Conservation (phyloP, 2,329 filamentous ascomycete species). For the Paecilomyces niveus region DNA sequence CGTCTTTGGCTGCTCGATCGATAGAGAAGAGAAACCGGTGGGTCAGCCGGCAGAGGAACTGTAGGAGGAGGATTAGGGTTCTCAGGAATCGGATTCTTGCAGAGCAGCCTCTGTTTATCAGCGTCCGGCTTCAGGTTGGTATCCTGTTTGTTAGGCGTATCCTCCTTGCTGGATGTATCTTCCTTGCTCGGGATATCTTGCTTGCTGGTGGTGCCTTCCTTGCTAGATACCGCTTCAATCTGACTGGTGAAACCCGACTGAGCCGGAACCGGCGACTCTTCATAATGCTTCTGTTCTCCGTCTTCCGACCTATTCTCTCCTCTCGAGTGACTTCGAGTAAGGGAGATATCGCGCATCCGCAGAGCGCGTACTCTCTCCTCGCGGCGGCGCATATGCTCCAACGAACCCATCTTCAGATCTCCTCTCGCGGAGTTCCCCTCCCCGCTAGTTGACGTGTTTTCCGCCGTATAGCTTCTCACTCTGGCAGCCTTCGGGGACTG, state of each 20-base stretch:
- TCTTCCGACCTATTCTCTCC: constrained; percentile 1
- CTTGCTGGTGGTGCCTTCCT: neutral
- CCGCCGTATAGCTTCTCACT: neutral
- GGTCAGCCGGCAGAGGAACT: constrained; percentile 13
- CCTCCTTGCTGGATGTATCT: neutral
- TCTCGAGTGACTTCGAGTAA: constrained; percentile 13
- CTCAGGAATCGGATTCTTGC: constrained; percentile 3
- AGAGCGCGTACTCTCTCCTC: constrained; percentile 19
- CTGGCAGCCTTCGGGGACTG: neutral
- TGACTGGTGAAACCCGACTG: neutral
- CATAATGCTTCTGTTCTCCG: neutral
- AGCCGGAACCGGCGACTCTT: neutral
- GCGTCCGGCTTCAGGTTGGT: neutral
- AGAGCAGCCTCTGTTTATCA: neutral
- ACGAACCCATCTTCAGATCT: neutral
- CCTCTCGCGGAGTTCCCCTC: neutral
- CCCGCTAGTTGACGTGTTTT: neutral
- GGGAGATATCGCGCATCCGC: constrained; percentile 20
- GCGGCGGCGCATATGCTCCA: constrained; percentile 10
- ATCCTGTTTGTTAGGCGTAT: neutral
- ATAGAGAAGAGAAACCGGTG: constrained; percentile 7
- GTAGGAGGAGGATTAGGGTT: constrained; percentile 9
- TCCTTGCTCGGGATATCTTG: neutral
- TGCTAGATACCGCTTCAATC: neutral
- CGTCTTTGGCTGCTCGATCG: neutral